These are phyloP conservation scores for Paraurostyla sp. DNA, from an alignment of 73 alveolate genomes.

Conservation along the genomic window DNA sequence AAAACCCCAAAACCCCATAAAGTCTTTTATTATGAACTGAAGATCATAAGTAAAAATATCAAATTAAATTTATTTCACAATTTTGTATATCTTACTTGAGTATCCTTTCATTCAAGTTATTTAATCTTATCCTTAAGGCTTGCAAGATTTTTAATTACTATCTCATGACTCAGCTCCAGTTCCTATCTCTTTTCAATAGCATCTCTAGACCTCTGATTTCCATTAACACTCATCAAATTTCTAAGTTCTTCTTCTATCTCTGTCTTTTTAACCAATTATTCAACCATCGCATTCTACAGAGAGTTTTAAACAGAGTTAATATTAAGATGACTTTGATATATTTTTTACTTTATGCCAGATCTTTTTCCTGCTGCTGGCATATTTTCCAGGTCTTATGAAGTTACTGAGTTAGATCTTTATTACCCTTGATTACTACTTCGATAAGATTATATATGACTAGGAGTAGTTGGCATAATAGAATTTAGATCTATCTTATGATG, in stretches of 20 bases:
- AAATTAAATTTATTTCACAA: too few relatives aligned
- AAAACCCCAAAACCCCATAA: too few relatives aligned
- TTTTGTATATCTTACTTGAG: too few relatives aligned
- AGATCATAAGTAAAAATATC: too few relatives aligned
- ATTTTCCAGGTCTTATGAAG: neutral
- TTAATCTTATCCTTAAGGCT: slow-evolving; percentile 22
- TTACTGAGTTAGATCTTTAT: neutral
- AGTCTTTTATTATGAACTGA: too few relatives aligned
- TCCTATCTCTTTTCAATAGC: neutral
- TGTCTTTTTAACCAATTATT: slow-evolving; percentile 5
- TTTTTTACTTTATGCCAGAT: neutral
- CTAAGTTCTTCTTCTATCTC: neutral
- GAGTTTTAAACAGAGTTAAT: neutral
- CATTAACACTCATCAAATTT: too few relatives aligned
- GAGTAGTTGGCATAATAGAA: neutral
- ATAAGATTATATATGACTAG: too few relatives aligned
- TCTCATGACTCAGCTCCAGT: neutral
- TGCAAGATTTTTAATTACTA: neutral
- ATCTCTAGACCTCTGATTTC: neutral
- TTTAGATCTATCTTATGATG: neutral
- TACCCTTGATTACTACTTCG: neutral
- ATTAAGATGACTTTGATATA: neutral
- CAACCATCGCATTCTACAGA: slow-evolving; percentile 26
- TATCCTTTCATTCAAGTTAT: neutral
- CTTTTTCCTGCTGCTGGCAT: slow-evolving; percentile 43